Percentiles rank a stretch among this genome's conserved stretches.
These are phyloP conservation scores for Elsinoe fawcettii DNA, from an alignment of 2,329 filamentous ascomycete species.

Conservation along the genomic window DNA sequence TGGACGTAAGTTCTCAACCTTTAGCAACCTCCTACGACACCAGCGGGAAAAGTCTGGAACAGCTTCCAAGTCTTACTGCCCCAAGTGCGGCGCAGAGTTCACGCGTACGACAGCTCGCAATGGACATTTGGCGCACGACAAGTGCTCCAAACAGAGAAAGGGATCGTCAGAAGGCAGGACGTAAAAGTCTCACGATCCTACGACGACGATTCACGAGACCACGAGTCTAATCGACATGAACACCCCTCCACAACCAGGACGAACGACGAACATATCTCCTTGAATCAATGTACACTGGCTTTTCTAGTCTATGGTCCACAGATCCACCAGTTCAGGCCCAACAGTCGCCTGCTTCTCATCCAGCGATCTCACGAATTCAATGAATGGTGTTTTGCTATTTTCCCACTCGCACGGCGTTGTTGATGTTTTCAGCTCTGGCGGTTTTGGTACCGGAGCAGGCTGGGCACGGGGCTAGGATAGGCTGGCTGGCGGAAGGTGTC, in stretches of 20 bases:
- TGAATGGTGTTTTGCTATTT: constrained; percentile 4
- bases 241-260: not conserved
- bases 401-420: constrained; percentile 4
- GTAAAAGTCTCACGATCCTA: not conserved
- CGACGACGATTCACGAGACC: not conserved
- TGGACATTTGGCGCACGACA: constrained; percentile 78
- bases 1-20: constrained; percentile 89
- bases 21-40: constrained; percentile 87
- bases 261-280: not conserved
- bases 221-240: not conserved
- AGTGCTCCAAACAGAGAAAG: constrained; percentile 68
- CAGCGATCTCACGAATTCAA: not conserved
- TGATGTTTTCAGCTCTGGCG: not conserved
- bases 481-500: not conserved
- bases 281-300: not conserved
- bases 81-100: constrained; percentile 87
- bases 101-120: constrained; percentile 83
- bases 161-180: constrained; percentile 31
- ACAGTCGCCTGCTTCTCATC: not conserved
- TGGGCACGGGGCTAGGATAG: not conserved
- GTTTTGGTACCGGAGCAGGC: not conserved
- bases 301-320: not conserved
- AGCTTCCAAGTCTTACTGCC: constrained; percentile 79
- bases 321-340: not conserved
- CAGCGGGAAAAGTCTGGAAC: constrained; percentile 92